Evolutionary conservation across 495 filamentous ascomycete species (phyloP).

Genomic region (Pseudotulostoma volvatum): DNA sequence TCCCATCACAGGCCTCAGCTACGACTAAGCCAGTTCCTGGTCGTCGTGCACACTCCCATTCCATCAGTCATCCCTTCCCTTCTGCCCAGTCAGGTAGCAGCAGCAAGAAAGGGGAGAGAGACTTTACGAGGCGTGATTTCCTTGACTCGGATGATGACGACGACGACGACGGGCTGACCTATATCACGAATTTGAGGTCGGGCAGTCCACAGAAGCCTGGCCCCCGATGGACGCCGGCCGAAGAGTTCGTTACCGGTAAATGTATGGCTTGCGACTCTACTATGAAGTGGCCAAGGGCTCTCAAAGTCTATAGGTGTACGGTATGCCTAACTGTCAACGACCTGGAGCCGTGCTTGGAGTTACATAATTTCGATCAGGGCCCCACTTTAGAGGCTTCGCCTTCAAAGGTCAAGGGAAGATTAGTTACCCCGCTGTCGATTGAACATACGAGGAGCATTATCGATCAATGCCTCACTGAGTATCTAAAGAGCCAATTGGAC

Average conservation of each 20-base stretch:
- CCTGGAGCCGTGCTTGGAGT: constrained; percentile 34
- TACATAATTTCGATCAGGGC: constrained; percentile 6
- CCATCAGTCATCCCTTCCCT: constrained; percentile 62
- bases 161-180: constrained; percentile 21
- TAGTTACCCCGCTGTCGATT: constrained; percentile 26
- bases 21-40: constrained; percentile 9
- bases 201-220: constrained; percentile 20
- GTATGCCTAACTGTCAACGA: constrained; percentile 82
- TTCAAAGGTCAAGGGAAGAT: no score
- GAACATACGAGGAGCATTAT: constrained; percentile 35
- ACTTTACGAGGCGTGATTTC: constrained; percentile 13
- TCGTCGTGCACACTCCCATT: constrained; percentile 42
- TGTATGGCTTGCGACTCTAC: constrained; percentile 72
- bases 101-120: constrained; percentile 36
- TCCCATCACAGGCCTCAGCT: constrained; percentile 8
- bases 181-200: constrained; percentile 12
- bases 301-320: constrained; percentile 67
- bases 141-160: constrained; percentile 26
- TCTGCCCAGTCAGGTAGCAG: constrained; percentile 37
- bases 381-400: no score
- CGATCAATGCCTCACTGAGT: constrained; percentile 35
- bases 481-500: constrained; percentile 19
- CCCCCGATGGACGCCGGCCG: constrained; percentile 12
- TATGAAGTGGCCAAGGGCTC: constrained; percentile 65
- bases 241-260: constrained; percentile 44